Percentiles rank a stretch among this genome's conserved stretches.
Evolutionary conservation across 2,329 filamentous ascomycete species (phyloP).

Genomic region (Penicillium polonicum): DNA sequence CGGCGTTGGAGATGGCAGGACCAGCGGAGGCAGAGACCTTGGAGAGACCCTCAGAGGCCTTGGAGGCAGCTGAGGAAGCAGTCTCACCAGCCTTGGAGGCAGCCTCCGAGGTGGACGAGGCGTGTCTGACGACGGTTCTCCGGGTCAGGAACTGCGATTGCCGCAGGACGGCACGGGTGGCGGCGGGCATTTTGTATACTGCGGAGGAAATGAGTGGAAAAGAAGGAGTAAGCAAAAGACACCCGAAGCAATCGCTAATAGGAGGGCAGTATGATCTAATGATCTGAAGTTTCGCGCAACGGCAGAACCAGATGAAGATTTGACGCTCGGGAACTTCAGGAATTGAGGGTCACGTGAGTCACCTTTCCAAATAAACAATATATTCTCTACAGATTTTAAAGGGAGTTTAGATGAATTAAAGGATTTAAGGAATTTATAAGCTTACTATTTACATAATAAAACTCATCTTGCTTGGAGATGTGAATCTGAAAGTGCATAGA

Average conservation of each 20-base stretch:
- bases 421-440: background rate
- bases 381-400: background rate
- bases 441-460: background rate
- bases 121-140: slow-evolving; percentile 47
- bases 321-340: slow-evolving; percentile 45
- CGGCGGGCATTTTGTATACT: slow-evolving; percentile 45
- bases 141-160: slow-evolving; percentile 50
- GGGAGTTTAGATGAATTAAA: background rate
- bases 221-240: slow-evolving; percentile 28
- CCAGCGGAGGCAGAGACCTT: slow-evolving; percentile 78
- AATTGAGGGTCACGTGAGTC: slow-evolving; percentile 31
- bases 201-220: slow-evolving; percentile 27
- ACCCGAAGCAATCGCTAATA: slow-evolving; percentile 30
- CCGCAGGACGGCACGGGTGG: slow-evolving; percentile 47
- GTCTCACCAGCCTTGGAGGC: slow-evolving; percentile 48
- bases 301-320: slow-evolving; percentile 40
- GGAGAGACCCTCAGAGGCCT: slow-evolving; percentile 79
- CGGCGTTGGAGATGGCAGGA: slow-evolving; percentile 71
- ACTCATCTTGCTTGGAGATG: background rate
- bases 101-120: slow-evolving; percentile 48
- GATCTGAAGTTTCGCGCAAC: slow-evolving; percentile 38
- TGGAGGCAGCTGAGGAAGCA: slow-evolving; percentile 48
- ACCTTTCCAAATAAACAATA: slow-evolving; percentile 4
- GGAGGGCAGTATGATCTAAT: slow-evolving; percentile 41
- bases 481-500: background rate